These are phyloP conservation scores for Candida piceae DNA, from an alignment of 805 yeast species.

Conservation along the genomic window DNA sequence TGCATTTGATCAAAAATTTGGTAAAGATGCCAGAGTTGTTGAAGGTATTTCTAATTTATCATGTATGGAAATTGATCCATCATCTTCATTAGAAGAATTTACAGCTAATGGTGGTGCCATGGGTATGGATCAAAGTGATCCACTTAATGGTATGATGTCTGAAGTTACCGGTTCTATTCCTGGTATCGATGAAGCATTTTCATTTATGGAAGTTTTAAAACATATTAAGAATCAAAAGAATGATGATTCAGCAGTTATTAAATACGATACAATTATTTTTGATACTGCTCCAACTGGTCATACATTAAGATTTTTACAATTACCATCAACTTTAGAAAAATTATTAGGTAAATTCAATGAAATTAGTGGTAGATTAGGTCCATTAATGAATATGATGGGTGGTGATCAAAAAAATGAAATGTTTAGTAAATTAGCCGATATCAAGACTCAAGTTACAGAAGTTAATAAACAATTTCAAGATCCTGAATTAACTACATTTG, in stretches of 20 bases:
- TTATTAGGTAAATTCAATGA: slow-evolving; percentile 83
- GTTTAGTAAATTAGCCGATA: slow-evolving; percentile 70
- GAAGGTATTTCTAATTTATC: slow-evolving; percentile 84
- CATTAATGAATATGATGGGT: slow-evolving; percentile 80
- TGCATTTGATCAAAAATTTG: slow-evolving; percentile 97
- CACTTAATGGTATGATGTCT: slow-evolving; percentile 70
- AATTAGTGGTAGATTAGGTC: slow-evolving; percentile 82
- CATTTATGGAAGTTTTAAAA: slow-evolving; percentile 96
- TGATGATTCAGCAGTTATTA: slow-evolving; percentile 31
- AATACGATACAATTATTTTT: slow-evolving; percentile 85
- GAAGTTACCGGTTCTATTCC: slow-evolving; percentile 95
- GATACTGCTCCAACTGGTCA: slow-evolving; percentile 99
- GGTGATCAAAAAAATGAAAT: slow-evolving; percentile 61
- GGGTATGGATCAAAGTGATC: slow-evolving; percentile 51
- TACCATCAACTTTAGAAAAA: slow-evolving; percentile 89
- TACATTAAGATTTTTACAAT: slow-evolving; percentile 88
- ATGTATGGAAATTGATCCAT: slow-evolving; percentile 98
- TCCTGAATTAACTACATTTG: slow-evolving; percentile 92
- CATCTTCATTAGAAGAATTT: slow-evolving; percentile 87
- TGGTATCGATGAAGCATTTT: slow-evolving; percentile 96
- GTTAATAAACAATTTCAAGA: slow-evolving; percentile 93
- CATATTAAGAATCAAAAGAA: slow-evolving; percentile 76
- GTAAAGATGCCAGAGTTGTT: slow-evolving; percentile 92
- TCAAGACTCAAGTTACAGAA: slow-evolving; percentile 75
- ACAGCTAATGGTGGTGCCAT: slow-evolving; percentile 29